phyloP scores from a whole-genome alignment of 1,139 yeast genomes.

The Sugiyamaella neomexicana region DNA sequence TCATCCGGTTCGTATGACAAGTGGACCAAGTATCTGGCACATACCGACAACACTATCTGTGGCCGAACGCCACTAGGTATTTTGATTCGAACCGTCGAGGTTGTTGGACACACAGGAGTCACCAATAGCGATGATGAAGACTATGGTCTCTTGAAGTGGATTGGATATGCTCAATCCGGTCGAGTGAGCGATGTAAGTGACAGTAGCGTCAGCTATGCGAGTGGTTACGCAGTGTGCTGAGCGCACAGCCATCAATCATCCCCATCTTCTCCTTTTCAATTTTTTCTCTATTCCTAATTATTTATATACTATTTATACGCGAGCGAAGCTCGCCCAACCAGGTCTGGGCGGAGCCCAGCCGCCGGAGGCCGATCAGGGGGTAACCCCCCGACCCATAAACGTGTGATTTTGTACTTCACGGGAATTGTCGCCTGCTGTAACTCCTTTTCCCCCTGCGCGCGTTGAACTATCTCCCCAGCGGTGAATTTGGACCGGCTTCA shows the following conservation, averaged over 20 bases:
- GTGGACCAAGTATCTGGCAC: constrained; percentile 68
- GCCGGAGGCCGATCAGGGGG: not conserved
- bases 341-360: not conserved
- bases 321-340: not conserved
- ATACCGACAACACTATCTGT: constrained; percentile 87
- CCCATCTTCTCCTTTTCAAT: not conserved
- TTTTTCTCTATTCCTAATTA: not conserved
- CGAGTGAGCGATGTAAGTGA: constrained; percentile 52
- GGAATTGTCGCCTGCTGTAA: too few relatives aligned
- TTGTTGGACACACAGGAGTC: constrained; percentile 24
- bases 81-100: constrained; percentile 55
- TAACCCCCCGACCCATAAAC: not conserved
- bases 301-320: not conserved
- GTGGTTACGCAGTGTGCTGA: constrained; percentile 60
- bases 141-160: constrained; percentile 57
- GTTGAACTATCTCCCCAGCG: too few relatives aligned
- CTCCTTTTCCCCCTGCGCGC: too few relatives aligned
- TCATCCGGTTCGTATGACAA: constrained; percentile 51
- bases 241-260: too few relatives aligned
- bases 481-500: not conserved
- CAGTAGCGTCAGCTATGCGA: constrained; percentile 86
- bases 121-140: constrained; percentile 21
- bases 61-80: constrained; percentile 84
- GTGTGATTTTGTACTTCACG: constrained; percentile 3
- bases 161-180: constrained; percentile 80